These are phyloP conservation scores for Speleostelium caveatum DNA, from an alignment of 78 protist genomes.

Conservation along the genomic window DNA sequence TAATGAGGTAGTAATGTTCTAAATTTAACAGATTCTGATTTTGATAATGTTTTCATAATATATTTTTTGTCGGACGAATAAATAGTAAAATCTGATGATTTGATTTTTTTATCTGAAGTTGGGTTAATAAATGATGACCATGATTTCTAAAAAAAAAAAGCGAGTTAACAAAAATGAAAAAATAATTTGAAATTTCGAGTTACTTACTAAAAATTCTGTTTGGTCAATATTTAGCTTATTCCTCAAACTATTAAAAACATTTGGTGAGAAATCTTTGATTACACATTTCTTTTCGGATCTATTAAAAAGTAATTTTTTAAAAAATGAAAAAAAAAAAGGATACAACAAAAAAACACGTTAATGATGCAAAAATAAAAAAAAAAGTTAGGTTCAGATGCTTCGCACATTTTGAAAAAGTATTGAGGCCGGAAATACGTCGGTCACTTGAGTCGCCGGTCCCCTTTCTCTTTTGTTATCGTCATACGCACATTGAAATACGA, in stretches of 20 bases:
- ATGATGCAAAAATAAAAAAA: too few species aligned
- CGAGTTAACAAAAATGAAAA: not conserved
- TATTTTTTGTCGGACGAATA: slow-evolving; percentile 58
- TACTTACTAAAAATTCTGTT: slow-evolving; percentile 19
- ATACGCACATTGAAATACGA: slow-evolving; percentile 40
- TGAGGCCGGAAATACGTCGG: not conserved
- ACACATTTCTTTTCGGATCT: slow-evolving; percentile 40
- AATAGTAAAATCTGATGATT: slow-evolving; percentile 14
- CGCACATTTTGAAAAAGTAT: not conserved
- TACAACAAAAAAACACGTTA: too few species aligned
- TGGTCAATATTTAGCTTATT: slow-evolving; percentile 35
- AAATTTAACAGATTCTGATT: slow-evolving; percentile 65
- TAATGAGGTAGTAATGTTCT: slow-evolving; percentile 65
- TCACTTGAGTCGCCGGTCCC: not conserved
- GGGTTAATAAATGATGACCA: slow-evolving; percentile 49
- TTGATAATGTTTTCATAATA: slow-evolving; percentile 51
- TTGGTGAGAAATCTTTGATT: slow-evolving; percentile 73
- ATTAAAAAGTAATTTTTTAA: not conserved
- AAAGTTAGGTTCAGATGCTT: too few species aligned
- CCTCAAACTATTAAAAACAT: slow-evolving; percentile 52
- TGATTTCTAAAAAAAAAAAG: slow-evolving; percentile 12
- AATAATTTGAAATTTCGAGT: too few species aligned
- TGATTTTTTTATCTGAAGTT: not conserved
- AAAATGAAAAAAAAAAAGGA: too few species aligned
- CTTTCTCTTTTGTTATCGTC: not conserved